Base-by-base conservation (phyloP, 2,329 filamentous ascomycete genomes). In the Monilinia aucupariae region DNA sequence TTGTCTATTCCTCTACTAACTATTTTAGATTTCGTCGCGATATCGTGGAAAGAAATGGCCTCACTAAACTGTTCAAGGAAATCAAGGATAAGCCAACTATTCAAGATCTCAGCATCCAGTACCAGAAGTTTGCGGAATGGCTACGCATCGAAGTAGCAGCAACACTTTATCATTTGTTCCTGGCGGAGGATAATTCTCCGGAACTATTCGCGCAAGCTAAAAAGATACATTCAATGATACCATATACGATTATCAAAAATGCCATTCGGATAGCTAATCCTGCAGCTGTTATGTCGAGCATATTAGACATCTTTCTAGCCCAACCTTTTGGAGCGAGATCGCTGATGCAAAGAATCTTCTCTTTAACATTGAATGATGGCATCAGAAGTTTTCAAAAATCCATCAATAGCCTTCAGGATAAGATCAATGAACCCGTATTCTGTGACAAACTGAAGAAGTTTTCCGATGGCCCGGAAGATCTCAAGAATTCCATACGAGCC, bases 111-210 rank as follows among this genome's bases (percentile, higher is more conserved):
- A 96, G 91, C 72, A 88, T 96, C 13, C 92, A 97, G 74, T 97
- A 97, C 75, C 90, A 94, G 72, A 99, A 97, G 75, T 97, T 99
- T 74, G 93, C 93, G 22, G 94, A 99, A 75, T 99, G 94, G 94
- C 80, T 97, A 58, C 88, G 94, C 47, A 99, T 99, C 72, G 94
- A 99, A 77, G 88, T 99, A 55, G 94, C 94, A 30, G 94, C 94
- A 48, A 97, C 94, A 27, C 86, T 97, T 64, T 99, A 99, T 74
- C 94, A 99, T 75, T 81, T 99, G 41, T 99, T 99, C 81, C 82
- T 99, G 51, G 94, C 94, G 7, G 94, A 99, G 75, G 94, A 99
- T 77, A 99, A 99, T 75, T 97, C 93, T 0, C 92, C 94, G 0
- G 94, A 99, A 73, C 77, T 99, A 37, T 97, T 97, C 75, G 91